Evolutionary conservation across 345 rosid species (phyloP).

Genomic region (Corchorus capsularis): DNA sequence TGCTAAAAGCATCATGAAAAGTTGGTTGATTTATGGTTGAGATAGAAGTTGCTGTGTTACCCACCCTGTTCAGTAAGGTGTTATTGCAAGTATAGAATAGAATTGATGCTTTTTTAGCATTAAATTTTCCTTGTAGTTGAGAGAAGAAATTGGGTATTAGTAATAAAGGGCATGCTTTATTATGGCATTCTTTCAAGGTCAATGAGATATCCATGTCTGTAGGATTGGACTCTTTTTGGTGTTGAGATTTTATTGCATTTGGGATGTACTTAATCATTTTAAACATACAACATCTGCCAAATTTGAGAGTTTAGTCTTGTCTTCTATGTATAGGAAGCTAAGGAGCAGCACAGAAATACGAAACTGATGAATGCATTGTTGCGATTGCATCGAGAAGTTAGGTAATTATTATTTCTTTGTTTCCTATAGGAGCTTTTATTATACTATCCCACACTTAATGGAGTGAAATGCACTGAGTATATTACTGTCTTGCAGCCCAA

Average conservation of each 20-base stretch:
- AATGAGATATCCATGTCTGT: not conserved
- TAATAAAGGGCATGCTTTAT: not conserved
- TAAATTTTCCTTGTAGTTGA: not conserved
- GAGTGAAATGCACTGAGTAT: conserved; percentile 19
- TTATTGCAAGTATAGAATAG: not conserved
- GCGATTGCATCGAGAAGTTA: conserved; percentile 88
- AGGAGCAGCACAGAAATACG: conserved; percentile 91
- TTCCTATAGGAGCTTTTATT: conserved; percentile 4
- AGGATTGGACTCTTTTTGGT: not conserved
- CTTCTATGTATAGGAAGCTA: conserved; percentile 60
- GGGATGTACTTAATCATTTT: not conserved
- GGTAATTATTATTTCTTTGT: conserved; percentile 47
- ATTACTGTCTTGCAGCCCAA: conserved; percentile 71
- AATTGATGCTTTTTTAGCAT: conserved; percentile 7
- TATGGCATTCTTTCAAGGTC: not conserved
- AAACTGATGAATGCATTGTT: conserved; percentile 85
- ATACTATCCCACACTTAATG: conserved; percentile 16
- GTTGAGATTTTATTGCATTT: not conserved
- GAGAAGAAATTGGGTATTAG: not conserved
- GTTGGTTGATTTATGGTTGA: not conserved
- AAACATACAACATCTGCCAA: not conserved
- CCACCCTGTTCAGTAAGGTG: not conserved
- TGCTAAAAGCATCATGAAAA: not conserved
- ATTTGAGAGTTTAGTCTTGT: conserved; percentile 23
- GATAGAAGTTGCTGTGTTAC: not conserved